These are phyloP conservation scores for Erythrophleum ivorense DNA, from an alignment of 331 rosid genomes.

Conservation along the genomic window DNA sequence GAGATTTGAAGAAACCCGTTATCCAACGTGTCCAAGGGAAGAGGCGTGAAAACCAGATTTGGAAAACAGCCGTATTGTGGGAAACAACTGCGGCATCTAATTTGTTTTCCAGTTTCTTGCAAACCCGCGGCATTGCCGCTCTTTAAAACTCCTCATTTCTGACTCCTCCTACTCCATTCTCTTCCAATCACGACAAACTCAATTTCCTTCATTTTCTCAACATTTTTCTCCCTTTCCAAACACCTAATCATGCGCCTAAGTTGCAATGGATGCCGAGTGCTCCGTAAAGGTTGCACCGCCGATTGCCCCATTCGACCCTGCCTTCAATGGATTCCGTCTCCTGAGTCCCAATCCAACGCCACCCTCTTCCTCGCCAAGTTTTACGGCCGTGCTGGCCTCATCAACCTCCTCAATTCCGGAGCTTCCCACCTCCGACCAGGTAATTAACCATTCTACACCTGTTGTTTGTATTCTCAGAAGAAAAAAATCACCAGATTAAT, in stretches of 20 bases:
- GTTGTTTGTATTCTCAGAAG: neutral
- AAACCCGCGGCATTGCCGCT: conserved; percentile 35
- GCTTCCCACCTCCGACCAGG: conserved; percentile 51
- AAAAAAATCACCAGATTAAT: neutral
- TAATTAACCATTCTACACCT: neutral
- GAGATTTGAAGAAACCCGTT: neutral
- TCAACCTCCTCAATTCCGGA: conserved; percentile 55
- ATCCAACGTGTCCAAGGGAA: neutral
- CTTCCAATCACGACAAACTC: neutral
- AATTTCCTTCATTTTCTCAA: neutral
- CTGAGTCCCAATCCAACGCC: conserved; percentile 60
- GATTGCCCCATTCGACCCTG: conserved; percentile 52
- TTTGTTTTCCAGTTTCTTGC: conserved; percentile 16
- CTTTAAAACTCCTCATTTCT: neutral
- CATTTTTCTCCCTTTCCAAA: conserved; percentile 19
- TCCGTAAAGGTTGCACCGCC: conserved; percentile 54
- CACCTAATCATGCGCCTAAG: conserved; percentile 51
- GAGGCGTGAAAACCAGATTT: neutral
- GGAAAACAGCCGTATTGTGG: conserved; percentile 40
- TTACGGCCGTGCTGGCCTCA: conserved; percentile 68
- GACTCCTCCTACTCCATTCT: neutral
- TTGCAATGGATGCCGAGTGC: conserved; percentile 62
- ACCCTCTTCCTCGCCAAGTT: conserved; percentile 65
- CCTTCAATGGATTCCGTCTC: conserved; percentile 48
- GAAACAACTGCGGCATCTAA: conserved; percentile 46